Base-by-base conservation (phyloP, 768 basidiomycete genomes). In the Hemileccinum rubropunctum region DNA sequence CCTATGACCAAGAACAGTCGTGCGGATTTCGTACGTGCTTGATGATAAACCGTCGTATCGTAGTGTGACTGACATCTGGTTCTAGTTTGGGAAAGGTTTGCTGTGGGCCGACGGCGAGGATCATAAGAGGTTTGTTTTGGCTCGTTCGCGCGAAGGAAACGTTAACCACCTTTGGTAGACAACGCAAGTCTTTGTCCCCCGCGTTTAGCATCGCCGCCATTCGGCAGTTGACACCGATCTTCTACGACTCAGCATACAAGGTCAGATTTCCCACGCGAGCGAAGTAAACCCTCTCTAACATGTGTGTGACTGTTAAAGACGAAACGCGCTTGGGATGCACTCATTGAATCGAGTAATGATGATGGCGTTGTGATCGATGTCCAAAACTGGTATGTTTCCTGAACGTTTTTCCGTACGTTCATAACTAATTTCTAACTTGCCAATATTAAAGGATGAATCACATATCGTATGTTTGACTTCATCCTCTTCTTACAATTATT, bases 241-340 rank as follows among this genome's bases (percentile, higher is more conserved):
- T 75, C 49, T 76, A 66, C 21, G 70, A 75, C 42, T 72, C 71
- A 0, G 73, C 62, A 3, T 71, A 75, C 60, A 71, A 69, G 61
- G 73, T 72, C 10, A 17, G 41, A 26, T 13, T 5, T 7, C 5
- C 23, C 14, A 4, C 4, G 0, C 15, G 23, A 3, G 7, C 11
- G 18, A 37, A 36, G 1, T 14, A 0, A 21, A n/a, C 3, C 14
- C 17, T 13, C 28, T 42, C 13, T 34, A 1, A 51, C 9, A 17
- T 23, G 23, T 23, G 6, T 6, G 23, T 6, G 23, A 23, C 13
- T 1, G 1, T 43, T 28, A 0, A 9, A 72, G 71, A 54, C 58
- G n/a, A 70, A 70, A 50, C 54, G 47, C 0, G 57, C 60, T 20
- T 71, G 69, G 68, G 62, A 67, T 41, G 53, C 48, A 17, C 30